phyloP scores from a whole-genome alignment of 805 yeast genomes.

The Hanseniaspora vineae region DNA sequence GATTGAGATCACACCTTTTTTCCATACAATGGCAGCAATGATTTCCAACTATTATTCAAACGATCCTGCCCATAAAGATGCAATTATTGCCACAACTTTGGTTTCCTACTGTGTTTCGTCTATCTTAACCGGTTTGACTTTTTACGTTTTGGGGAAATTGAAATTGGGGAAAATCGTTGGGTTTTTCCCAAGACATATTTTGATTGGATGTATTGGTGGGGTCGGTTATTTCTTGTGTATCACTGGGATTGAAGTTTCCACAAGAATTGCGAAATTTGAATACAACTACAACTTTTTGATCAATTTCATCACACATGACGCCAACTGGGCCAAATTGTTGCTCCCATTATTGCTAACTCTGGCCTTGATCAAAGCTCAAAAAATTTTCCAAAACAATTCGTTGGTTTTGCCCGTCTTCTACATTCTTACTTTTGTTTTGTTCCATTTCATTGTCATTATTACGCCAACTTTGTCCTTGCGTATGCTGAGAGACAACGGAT shows the following conservation, averaged over 20 bases:
- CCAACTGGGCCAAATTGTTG: slow-evolving; percentile 48
- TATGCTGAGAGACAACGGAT: slow-evolving; percentile 57
- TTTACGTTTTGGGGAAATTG: slow-evolving; percentile 64
- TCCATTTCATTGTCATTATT: slow-evolving; percentile 54
- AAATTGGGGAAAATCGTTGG: slow-evolving; percentile 79
- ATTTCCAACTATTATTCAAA: slow-evolving; percentile 32
- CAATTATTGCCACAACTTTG: slow-evolving; percentile 72
- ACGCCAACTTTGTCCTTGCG: slow-evolving; percentile 56
- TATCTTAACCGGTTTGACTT: slow-evolving; percentile 74
- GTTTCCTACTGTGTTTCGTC: slow-evolving; percentile 76
- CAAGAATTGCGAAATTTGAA: slow-evolving; percentile 59
- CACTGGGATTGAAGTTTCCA: slow-evolving; percentile 87
- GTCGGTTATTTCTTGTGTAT: slow-evolving; percentile 87
- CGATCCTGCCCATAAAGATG: slow-evolving; percentile 36
- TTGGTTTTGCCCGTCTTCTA: slow-evolving; percentile 72
- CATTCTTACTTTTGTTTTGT: slow-evolving; percentile 51
- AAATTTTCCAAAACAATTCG: slow-evolving; percentile 42
- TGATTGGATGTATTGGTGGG: slow-evolving; percentile 97
- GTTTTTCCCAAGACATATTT: slow-evolving; percentile 89
- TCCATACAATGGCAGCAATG: slow-evolving; percentile 83
- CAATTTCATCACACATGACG: slow-evolving; percentile 29
- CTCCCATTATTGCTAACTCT: slow-evolving; percentile 56
- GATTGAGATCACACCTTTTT: slow-evolving; percentile 98
- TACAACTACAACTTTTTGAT: slow-evolving; percentile 47
- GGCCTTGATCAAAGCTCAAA: slow-evolving; percentile 49